A percentile compares a stretch with the other conserved stretches of the same genome.
phyloP scores from a whole-genome alignment of 768 basidiomycete species.

The Tylopilus sp. region DNA sequence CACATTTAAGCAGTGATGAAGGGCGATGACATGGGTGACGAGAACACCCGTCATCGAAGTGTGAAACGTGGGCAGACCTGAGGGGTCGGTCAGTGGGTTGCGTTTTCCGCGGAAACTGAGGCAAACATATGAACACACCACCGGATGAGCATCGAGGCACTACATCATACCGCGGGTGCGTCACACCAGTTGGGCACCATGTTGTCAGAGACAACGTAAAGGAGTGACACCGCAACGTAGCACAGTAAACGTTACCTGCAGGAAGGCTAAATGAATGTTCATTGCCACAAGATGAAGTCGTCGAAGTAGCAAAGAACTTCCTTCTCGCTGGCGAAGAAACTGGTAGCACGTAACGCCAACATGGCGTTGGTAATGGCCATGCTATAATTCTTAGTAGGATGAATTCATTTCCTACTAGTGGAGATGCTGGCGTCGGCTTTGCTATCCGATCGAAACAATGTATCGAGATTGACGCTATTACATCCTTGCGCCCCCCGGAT shows the following conservation, averaged over 20 bases:
- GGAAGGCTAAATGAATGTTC: constrained; percentile 7
- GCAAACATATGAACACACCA: background rate
- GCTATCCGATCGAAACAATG: constrained; percentile 18
- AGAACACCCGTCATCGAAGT: constrained; percentile 1
- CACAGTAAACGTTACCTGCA: constrained; percentile 2
- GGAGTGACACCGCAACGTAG: constrained; percentile 7
- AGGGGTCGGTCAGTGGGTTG: constrained; percentile 1
- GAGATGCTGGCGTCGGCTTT: constrained; percentile 7
- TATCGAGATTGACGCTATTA: constrained; percentile 18
- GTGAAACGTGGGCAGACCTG: constrained; percentile 3
- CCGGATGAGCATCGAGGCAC: constrained; percentile 13
- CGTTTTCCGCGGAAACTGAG: constrained; percentile 18
- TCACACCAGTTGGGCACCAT: constrained; percentile 5
- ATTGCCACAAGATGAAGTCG: constrained; percentile 13
- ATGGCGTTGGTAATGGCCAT: constrained; percentile 2
- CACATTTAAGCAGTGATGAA: background rate
- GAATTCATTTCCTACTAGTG: constrained; percentile 21
- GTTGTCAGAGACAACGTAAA: constrained; percentile 11
- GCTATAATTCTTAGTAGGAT: constrained; percentile 5
- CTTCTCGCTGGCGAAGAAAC: background rate
- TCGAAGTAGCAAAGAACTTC: constrained; percentile 1
- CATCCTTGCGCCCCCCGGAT: constrained; percentile 14
- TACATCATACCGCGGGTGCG: constrained; percentile 10
- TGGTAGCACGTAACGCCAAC: constrained; percentile 2
- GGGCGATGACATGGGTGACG: background rate